Evolutionary conservation across 176 grass and related monocot species (phyloP).

Genomic region (Hyparrhenia diplandra): DNA sequence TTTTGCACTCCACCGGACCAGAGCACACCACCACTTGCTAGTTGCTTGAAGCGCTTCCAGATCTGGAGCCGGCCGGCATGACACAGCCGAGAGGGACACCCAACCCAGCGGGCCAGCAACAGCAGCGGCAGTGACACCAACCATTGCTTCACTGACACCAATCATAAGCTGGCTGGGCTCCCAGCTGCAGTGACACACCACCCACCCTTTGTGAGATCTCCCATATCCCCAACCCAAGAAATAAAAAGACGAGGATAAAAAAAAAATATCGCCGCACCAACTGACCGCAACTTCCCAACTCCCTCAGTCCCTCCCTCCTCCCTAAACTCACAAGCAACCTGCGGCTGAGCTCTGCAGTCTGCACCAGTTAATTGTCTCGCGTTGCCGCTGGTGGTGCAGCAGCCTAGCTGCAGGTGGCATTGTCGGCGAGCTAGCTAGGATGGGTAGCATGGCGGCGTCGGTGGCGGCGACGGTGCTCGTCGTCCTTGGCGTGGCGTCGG

Average conservation of each 20-base stretch:
- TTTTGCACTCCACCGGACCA: constrained; percentile 32
- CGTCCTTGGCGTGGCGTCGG: constrained; percentile 10
- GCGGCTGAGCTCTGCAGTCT: not conserved
- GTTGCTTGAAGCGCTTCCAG: constrained; percentile 16
- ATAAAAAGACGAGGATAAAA: not conserved
- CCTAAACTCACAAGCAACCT: constrained; percentile 23
- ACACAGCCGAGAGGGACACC: constrained; percentile 29
- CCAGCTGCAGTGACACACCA: constrained; percentile 30
- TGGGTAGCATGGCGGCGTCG: constrained; percentile 20
- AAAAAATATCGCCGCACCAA: constrained; percentile 25
- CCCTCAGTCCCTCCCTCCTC: not conserved
- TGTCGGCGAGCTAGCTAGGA: not conserved
- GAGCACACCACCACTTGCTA: not conserved
- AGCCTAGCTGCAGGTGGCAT: not conserved
- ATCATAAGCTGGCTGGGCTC: constrained; percentile 14
- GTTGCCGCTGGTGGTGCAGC: not conserved
- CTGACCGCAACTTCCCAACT: constrained; percentile 46
- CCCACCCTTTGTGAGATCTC: not conserved
- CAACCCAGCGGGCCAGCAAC: constrained; percentile 33
- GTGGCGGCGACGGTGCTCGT: not conserved
- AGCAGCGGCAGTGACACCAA: constrained; percentile 16
- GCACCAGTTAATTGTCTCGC: not conserved
- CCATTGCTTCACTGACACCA: constrained; percentile 12
- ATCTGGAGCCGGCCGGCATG: constrained; percentile 31
- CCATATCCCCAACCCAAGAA: not conserved